These are phyloP conservation scores for Oryza glumipatula DNA, from an alignment of 176 grass and related monocot genomes.

Conservation along the genomic window DNA sequence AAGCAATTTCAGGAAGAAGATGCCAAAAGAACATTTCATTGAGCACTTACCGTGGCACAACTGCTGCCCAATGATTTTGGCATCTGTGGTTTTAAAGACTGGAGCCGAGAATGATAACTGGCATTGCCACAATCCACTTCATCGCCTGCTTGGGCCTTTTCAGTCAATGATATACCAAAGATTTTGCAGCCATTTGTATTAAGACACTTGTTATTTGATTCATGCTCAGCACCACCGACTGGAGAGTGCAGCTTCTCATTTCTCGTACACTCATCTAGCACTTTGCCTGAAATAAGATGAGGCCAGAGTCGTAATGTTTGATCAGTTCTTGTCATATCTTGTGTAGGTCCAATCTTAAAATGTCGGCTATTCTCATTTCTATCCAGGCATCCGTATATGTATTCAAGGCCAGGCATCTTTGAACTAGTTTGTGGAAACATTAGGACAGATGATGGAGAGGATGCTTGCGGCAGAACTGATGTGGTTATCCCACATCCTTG, in stretches of 20 bases:
- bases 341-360: constrained; percentile 20
- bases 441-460: constrained; percentile 62
- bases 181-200: constrained; percentile 60
- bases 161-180: constrained; percentile 68
- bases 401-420: constrained; percentile 34
- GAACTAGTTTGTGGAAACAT: constrained; percentile 54
- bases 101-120: constrained; percentile 38
- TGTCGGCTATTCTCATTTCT: constrained; percentile 37
- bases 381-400: constrained; percentile 16
- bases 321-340: constrained; percentile 42
- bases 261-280: constrained; percentile 33
- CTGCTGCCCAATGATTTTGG: constrained; percentile 44
- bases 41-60: constrained; percentile 56
- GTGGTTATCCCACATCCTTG: constrained; percentile 45
- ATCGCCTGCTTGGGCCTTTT: constrained; percentile 44
- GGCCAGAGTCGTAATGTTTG: constrained; percentile 50
- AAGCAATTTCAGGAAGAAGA: constrained; percentile 31
- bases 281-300: constrained; percentile 41
- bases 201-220: constrained; percentile 37
- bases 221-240: constrained; percentile 32
- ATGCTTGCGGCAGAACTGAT: constrained; percentile 47
- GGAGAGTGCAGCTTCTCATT: constrained; percentile 41
- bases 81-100: constrained; percentile 46
- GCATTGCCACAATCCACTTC: constrained; percentile 37
- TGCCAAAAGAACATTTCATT: constrained; percentile 12